Evolutionary conservation across 2,329 filamentous ascomycete species (phyloP).

Genomic region (Fusarium temperatum): DNA sequence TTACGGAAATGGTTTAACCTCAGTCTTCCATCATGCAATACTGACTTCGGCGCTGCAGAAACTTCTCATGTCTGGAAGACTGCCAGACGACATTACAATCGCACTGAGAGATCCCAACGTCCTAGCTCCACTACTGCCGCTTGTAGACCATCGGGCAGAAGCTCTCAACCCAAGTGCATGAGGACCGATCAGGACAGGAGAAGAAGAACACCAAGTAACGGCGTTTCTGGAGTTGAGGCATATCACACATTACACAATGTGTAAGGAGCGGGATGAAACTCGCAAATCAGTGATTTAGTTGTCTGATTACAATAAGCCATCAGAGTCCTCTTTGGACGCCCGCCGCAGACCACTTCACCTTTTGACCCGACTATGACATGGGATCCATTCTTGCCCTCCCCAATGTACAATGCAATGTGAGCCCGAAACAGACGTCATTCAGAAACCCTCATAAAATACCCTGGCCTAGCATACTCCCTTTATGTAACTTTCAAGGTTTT

Average conservation of each 20-base stretch:
- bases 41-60: conserved; percentile 48
- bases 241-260: conserved; percentile 4
- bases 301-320: conserved; percentile 32
- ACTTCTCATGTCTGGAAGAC: conserved; percentile 58
- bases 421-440: conserved; percentile 34
- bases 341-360: background rate
- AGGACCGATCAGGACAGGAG: background rate
- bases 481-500: conserved; percentile 27
- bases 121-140: conserved; percentile 73
- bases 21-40: background rate
- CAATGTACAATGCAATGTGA: conserved; percentile 12
- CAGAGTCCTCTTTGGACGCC: conserved; percentile 5
- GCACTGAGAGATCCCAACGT: conserved; percentile 83
- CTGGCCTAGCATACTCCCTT: conserved; percentile 1
- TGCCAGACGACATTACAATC: conserved; percentile 78
- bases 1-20: background rate
- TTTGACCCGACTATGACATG: background rate
- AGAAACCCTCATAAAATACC: conserved; percentile 26
- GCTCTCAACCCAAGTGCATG: conserved; percentile 37
- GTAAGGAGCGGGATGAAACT: conserved; percentile 4
- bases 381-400: background rate
- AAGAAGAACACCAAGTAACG: background rate
- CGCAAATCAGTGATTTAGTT: conserved; percentile 24
- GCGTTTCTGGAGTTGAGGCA: conserved; percentile 31
- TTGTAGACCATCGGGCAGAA: conserved; percentile 76